Base-by-base conservation (phyloP, 1,284 basidiomycete genomes). In the Boletellus dicymbophilus region DNA sequence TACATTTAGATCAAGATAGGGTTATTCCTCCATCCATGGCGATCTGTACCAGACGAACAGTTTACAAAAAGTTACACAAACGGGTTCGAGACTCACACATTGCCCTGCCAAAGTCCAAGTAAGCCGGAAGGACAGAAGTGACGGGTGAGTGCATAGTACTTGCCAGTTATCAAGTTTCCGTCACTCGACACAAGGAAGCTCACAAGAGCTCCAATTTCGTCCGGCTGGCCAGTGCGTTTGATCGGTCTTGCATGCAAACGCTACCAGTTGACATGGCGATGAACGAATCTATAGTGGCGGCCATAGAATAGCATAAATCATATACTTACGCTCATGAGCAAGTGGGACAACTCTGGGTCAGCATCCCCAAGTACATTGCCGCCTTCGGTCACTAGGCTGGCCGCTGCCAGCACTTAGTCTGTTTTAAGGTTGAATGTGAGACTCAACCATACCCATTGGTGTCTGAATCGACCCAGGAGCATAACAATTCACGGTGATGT, bases 401-500 rank as follows among this genome's bases (percentile, higher is more conserved):
- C 16, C 37, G 23, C 53, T 55, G 23, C 13, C 30, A 23, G 5
- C 20, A 37, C 1, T 46, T 23, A 33, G 43, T 33, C 12, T 8
- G 18, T 9, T 16, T 26, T 22, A 6, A 16, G 3, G 36, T 18
- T n/a, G 13, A 10, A 43, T 25, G 18, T 10, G 1, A 16, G 18
- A 33, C 7, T 10, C 10, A 21, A 18, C 34, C 59, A 28, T 37
- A 58, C 55, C 12, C 58, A 58, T 25, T 7, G 44, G 44, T 7
- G 59, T 61, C 1, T 41, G n/a, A 11, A 54, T 51, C 1, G 30
- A 0, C 4, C 59, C 56, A 4, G 59, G 61, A 6, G 61, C 61
- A n/a, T 63, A 61, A 3, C 40, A 39, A 16, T 61, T 61, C 8
- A 57, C 53, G 3, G 61, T 61, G 18, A 61, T 64, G 10, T 43